Evolutionary conservation across 1,139 yeast genomes (phyloP), one percentile per base, ranked within the genome.

Genomic region (Nematodospora anomalae): DNA sequence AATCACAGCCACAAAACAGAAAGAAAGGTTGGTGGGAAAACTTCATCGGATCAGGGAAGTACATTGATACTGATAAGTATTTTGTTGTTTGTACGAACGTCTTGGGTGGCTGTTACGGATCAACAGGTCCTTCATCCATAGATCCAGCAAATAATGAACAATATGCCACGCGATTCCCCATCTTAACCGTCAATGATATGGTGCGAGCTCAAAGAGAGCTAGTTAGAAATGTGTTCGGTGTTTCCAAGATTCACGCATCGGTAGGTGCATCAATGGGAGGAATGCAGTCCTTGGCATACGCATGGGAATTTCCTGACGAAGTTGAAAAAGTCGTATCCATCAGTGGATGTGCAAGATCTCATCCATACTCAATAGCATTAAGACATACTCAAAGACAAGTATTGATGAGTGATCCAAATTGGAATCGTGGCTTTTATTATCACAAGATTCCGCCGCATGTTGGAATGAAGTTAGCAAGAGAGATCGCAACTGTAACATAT

Each of bases 231-330:
- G 78, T 75, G 26, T 77, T 88, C 44, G 80, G 80, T 0, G 84
- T 84, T 18, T 39, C 53, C 2, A 81, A 77, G 55, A 62, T 89
- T 18, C 78, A 79, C 56, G 96, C 96, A 1, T 77, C 89, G 1
- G 79, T 90, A 3, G 97, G 97, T 5, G 84, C 96, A 1, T 87
- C 96, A 0, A 87, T 89, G 95, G 97, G 97, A 20, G 97, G 97
- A 13, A 88, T 89, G 96, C 97, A 89, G 62, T 82, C 92, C 8
- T 70, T 89, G 40, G 95, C 97, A 0, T 87, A 80, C 57, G 96
- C 88, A 0, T 76, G 80, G 58, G 95, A 85, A 53, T 89, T 83
- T 53, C 88, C 95, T 1, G 80, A 82, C 28, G 76, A 73, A 42
- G 96, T 89, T 4, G 74, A 72, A 6, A 79, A 83, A 38, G 73